These are phyloP conservation scores for Hydnum rufescens DNA, from an alignment of 768 basidiomycete genomes.

Conservation along the genomic window DNA sequence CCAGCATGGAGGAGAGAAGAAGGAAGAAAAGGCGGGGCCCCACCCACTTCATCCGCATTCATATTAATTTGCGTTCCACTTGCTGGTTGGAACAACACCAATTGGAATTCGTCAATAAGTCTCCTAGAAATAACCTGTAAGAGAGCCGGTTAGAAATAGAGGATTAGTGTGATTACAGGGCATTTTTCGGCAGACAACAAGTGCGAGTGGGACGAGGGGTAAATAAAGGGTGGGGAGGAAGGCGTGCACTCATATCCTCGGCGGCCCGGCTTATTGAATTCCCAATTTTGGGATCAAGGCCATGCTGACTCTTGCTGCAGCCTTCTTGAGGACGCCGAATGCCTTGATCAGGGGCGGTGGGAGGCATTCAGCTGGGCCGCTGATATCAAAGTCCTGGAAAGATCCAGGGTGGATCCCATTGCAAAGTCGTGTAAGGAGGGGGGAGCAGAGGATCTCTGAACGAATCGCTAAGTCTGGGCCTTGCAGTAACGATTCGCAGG, in stretches of 20 bases:
- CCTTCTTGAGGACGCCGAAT: conserved; percentile 94
- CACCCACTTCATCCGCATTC: conserved; percentile 98
- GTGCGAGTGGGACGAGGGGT: background rate
- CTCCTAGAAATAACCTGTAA: conserved; percentile 87
- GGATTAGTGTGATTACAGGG: conserved; percentile 6
- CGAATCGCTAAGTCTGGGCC: conserved; percentile 85
- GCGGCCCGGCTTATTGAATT: conserved; percentile 81
- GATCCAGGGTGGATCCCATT: conserved; percentile 30
- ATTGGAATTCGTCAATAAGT: conserved; percentile 85
- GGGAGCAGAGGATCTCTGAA: conserved; percentile 9
- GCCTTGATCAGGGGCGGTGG: conserved; percentile 94
- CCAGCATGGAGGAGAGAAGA: background rate
- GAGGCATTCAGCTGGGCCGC: conserved; percentile 80
- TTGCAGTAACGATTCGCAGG: conserved; percentile 88
- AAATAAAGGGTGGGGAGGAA: too few species aligned
- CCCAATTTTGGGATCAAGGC: conserved; percentile 61
- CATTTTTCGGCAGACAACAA: background rate
- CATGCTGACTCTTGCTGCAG: conserved; percentile 79
- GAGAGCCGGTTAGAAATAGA: too few species aligned
- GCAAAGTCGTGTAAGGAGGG: background rate
- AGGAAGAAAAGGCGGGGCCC: too few species aligned
- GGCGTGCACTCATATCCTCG: conserved; percentile 71
- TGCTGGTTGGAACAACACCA: conserved; percentile 98
- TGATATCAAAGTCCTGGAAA: conserved; percentile 95
- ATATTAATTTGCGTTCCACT: conserved; percentile 99